These are phyloP conservation scores for Ceratocystis harringtonii DNA, from an alignment of 2,329 filamentous ascomycete genomes.

Conservation along the genomic window DNA sequence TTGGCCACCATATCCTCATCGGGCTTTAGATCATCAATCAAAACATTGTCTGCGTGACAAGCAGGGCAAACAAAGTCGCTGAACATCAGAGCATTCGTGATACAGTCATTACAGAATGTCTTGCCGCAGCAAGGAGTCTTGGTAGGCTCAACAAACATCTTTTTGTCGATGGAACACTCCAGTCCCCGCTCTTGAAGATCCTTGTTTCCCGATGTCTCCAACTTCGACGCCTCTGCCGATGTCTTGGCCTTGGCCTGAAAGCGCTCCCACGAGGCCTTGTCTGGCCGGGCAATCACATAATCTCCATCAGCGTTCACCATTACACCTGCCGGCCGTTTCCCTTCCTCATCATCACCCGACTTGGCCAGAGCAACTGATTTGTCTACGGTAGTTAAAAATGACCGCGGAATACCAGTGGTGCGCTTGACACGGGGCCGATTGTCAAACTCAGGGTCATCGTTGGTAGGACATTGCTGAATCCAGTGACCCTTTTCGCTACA, in stretches of 20 bases:
- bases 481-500: slow-evolving; percentile 98
- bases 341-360: slow-evolving; percentile 61
- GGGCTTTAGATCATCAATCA: slow-evolving; percentile 77
- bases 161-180: slow-evolving; percentile 92
- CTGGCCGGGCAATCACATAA: slow-evolving; percentile 90
- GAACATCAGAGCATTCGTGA: slow-evolving; percentile 96
- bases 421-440: slow-evolving; percentile 86
- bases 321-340: slow-evolving; percentile 70
- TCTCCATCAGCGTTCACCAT: slow-evolving; percentile 98
- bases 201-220: slow-evolving; percentile 62
- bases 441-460: slow-evolving; percentile 92
- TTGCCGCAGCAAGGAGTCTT: slow-evolving; percentile 97
- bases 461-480: slow-evolving; percentile 97
- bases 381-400: slow-evolving; percentile 88
- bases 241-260: slow-evolving; percentile 90
- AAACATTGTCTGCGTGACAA: slow-evolving; percentile 77
- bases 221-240: slow-evolving; percentile 67
- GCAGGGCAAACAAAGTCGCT: slow-evolving; percentile 92
- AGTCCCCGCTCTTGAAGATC: slow-evolving; percentile 77
- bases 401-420: slow-evolving; percentile 90
- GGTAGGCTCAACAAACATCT: slow-evolving; percentile 95
- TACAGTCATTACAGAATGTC: slow-evolving; percentile 99
- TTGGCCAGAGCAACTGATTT: slow-evolving; percentile 65
- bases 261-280: slow-evolving; percentile 91
- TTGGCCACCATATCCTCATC: slow-evolving; percentile 67